phyloP scores from a whole-genome alignment of 23 red algal genomes.

The Pyropia yezoensis region DNA sequence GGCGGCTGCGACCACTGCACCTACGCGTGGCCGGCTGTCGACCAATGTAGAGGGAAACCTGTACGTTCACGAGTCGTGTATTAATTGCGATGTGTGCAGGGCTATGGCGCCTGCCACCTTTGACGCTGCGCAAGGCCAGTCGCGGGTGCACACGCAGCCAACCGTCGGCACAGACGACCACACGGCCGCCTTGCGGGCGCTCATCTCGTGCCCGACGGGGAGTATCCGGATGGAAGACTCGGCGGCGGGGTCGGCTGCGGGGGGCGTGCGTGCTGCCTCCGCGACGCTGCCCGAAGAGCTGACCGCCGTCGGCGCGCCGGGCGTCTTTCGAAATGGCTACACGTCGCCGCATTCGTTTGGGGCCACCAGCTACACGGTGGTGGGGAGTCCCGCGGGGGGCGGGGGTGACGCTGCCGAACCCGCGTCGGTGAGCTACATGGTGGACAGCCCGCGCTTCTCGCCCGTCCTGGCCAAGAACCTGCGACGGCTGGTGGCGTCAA shows the following conservation, averaged over 20 bases:
- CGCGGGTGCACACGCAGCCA: constrained; percentile 56
- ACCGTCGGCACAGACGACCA: constrained; percentile 3
- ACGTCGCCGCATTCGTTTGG: constrained; percentile 60
- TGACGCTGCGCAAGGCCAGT: constrained; percentile 13
- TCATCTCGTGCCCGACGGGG: constrained; percentile 65
- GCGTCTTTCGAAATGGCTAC: constrained; percentile 67
- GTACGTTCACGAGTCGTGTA: constrained; percentile 73
- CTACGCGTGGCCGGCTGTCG: constrained; percentile 14
- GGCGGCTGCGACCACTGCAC: background rate
- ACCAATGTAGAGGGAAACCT: constrained; percentile 60
- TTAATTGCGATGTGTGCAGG: constrained; percentile 72
- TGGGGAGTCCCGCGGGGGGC: background rate
- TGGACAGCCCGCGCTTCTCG: constrained; percentile 70
- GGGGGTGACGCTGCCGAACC: background rate
- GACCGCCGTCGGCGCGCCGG: constrained; percentile 8
- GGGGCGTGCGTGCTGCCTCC: constrained; percentile 1
- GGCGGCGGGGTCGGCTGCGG: background rate
- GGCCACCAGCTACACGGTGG: constrained; percentile 37
- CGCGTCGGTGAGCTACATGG: constrained; percentile 23
- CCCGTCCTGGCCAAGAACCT: constrained; percentile 44
- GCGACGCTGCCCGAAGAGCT: constrained; percentile 12
- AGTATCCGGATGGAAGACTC: constrained; percentile 39
- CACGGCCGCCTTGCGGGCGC: constrained; percentile 35
- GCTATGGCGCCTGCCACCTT: constrained; percentile 54
- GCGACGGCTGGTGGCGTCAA: constrained; percentile 6